Conservation (phyloP, 495 filamentous ascomycete genomes). For the Pyrenula aspistea region DNA sequence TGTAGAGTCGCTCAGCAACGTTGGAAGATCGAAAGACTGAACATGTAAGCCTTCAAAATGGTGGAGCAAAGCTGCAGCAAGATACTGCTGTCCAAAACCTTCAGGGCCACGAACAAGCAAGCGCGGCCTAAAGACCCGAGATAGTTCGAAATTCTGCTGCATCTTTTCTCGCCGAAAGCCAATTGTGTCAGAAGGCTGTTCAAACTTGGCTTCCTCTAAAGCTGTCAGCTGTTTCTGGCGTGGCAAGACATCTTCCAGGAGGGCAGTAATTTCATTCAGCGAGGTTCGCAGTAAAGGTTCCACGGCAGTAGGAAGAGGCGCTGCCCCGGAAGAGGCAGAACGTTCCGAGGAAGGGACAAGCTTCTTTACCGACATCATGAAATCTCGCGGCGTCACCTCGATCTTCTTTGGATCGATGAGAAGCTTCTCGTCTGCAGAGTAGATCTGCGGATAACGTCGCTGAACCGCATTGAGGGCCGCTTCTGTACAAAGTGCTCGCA, state of each 20-base stretch:
- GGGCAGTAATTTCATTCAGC: conserved; percentile 48
- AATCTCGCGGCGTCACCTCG: conserved; percentile 77
- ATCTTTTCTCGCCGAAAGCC: conserved; percentile 77
- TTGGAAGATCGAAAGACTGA: conserved; percentile 87
- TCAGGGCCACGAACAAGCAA: conserved; percentile 63
- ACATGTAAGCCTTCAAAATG: conserved; percentile 89
- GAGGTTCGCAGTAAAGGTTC: conserved; percentile 71
- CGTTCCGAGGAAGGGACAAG: conserved; percentile 90
- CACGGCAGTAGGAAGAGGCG: conserved; percentile 61
- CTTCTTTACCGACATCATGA: conserved; percentile 92
- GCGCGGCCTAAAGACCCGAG: conserved; percentile 79
- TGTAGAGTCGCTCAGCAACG: conserved; percentile 57
- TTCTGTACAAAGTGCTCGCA: conserved; percentile 90
- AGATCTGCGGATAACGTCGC: conserved; percentile 90
- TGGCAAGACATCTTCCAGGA: conserved; percentile 70
- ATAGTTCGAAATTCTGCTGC: conserved; percentile 80
- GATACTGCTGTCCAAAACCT: conserved; percentile 91
- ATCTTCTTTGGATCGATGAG: conserved; percentile 76
- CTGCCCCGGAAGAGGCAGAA: conserved; percentile 68
- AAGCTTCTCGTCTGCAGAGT: conserved; percentile 81
- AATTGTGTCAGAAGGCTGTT: conserved; percentile 68
- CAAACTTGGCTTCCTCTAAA: conserved; percentile 85
- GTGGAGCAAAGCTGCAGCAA: conserved; percentile 76
- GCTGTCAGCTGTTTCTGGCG: conserved; percentile 75
- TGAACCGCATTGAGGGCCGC: conserved; percentile 98